These are phyloP conservation scores for Podospora fimiseda DNA, from an alignment of 495 filamentous ascomycete species.

Conservation along the genomic window DNA sequence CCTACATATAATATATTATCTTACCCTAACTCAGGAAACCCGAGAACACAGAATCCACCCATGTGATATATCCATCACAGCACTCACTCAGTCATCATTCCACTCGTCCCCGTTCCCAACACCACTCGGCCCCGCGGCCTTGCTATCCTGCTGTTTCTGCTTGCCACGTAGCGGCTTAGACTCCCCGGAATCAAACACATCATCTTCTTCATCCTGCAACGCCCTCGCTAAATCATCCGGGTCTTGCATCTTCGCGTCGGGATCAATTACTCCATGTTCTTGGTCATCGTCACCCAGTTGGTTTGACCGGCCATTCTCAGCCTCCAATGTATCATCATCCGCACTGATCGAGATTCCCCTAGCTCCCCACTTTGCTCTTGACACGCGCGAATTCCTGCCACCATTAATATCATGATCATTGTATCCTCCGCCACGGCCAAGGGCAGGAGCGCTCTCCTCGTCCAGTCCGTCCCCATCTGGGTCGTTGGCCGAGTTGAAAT, in stretches of 20 bases:
- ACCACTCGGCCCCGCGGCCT: conserved; percentile 20
- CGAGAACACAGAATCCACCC: no score
- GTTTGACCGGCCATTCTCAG: conserved; percentile 31
- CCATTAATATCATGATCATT: conserved; percentile 13
- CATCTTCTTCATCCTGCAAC: conserved; percentile 45
- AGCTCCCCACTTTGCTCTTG: conserved; percentile 60
- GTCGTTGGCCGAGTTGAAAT: conserved; percentile 21
- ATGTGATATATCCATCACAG: no score
- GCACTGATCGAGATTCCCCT: conserved; percentile 75
- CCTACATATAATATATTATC: no score
- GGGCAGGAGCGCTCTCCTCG: conserved; percentile 45
- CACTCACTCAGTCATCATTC: conserved; percentile 31
- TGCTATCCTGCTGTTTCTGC: background rate
- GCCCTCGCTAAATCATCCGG: conserved; percentile 50
- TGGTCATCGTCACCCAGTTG: background rate
- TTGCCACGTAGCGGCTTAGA: conserved; percentile 3
- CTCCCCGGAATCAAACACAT: conserved; percentile 5
- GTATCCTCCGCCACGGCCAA: conserved; percentile 26
- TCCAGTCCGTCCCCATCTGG: conserved; percentile 29
- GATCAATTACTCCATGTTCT: conserved; percentile 38
- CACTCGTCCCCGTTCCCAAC: conserved; percentile 37
- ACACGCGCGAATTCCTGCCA: conserved; percentile 2
- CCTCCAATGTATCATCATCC: conserved; percentile 62
- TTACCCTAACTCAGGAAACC: no score
- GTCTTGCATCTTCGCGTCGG: conserved; percentile 52